Conservation (phyloP, 805 yeast genomes). For the Sugiyamaella chiloensis region DNA sequence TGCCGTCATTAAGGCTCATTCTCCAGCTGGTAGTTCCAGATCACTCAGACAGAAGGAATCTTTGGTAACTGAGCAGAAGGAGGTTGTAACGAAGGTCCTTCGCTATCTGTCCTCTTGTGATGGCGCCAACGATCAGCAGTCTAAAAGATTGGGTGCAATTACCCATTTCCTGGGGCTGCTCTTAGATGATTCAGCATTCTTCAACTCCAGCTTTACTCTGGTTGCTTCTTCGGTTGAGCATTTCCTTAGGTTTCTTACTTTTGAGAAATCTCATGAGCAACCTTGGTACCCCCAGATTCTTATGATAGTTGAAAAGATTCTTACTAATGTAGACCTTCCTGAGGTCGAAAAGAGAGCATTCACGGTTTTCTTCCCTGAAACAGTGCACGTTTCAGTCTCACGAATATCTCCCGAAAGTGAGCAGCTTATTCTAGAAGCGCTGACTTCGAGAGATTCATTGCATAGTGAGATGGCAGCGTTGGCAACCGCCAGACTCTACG, state of each 20-base stretch:
- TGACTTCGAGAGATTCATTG: constrained; percentile 43
- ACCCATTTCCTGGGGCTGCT: constrained; percentile 28
- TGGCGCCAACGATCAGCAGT: constrained; percentile 5
- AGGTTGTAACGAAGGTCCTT: constrained; percentile 14
- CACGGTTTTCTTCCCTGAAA: constrained; percentile 20
- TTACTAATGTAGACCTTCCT: constrained; percentile 54
- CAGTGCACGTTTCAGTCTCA: constrained; percentile 14
- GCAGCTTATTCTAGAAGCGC: constrained; percentile 40
- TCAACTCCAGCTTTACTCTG: constrained; percentile 16
- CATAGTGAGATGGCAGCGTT: constrained; percentile 47
- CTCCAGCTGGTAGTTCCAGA: constrained; percentile 12
- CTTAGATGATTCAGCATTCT: constrained; percentile 22
- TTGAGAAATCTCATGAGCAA: constrained; percentile 10
- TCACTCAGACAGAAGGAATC: constrained; percentile 18
- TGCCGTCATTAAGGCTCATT: constrained; percentile 19
- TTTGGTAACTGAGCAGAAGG: constrained; percentile 15
- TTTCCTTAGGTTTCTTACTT: constrained; percentile 19
- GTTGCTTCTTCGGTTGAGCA: constrained; percentile 19
- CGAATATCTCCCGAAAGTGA: constrained; percentile 26
- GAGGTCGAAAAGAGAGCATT: constrained; percentile 35
- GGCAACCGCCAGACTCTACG: constrained; percentile 52
- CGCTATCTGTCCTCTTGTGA: constrained; percentile 16
- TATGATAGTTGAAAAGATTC: constrained; percentile 50
- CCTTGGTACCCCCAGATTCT: constrained; percentile 62
- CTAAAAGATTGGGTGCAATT: constrained; percentile 16